A percentile compares a stretch with the other conserved stretches of the same genome.
Conservation (phyloP, 2,329 filamentous ascomycete species). For the Monilinia fructicola region DNA sequence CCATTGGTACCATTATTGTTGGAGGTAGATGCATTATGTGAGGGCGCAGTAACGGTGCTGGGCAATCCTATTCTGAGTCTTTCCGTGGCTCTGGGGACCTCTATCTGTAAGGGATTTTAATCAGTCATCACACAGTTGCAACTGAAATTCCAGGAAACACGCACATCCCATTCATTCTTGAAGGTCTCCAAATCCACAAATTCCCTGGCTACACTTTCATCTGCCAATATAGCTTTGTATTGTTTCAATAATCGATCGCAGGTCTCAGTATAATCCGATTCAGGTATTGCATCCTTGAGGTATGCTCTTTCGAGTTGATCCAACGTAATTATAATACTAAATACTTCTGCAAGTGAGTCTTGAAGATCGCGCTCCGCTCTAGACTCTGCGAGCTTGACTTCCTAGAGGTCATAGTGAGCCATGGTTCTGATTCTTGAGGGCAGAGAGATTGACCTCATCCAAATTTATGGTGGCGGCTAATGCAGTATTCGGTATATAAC, state of each 20-base stretch:
- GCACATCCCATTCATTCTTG: slow-evolving; percentile 86
- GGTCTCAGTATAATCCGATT: slow-evolving; percentile 92
- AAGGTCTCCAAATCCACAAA: slow-evolving; percentile 90
- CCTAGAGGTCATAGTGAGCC: slow-evolving; percentile 50
- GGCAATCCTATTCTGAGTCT: slow-evolving; percentile 89
- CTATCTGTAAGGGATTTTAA: slow-evolving; percentile 59
- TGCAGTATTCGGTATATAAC: slow-evolving; percentile 82
- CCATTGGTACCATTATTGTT: slow-evolving; percentile 46
- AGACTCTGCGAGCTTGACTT: slow-evolving; percentile 87
- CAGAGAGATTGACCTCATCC: slow-evolving; percentile 66
- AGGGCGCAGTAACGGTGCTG: slow-evolving; percentile 65
- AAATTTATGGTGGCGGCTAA: slow-evolving; percentile 89
- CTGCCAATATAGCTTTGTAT: slow-evolving; percentile 90
- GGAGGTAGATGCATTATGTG: slow-evolving; percentile 46
- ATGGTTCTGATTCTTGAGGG: background rate
- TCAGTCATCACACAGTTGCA: background rate
- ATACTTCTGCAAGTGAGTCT: slow-evolving; percentile 94
- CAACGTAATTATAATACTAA: slow-evolving; percentile 93
- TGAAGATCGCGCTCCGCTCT: slow-evolving; percentile 88
- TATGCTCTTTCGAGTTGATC: slow-evolving; percentile 97
- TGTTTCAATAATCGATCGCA: slow-evolving; percentile 92
- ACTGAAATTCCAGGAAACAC: slow-evolving; percentile 41
- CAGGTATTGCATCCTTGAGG: slow-evolving; percentile 88
- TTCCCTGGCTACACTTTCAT: slow-evolving; percentile 84
- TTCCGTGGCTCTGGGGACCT: slow-evolving; percentile 91